Percentiles rank a stretch among this genome's conserved stretches.
phyloP scores from a whole-genome alignment of 805 yeast species.

The Maudiozyma barnettii region DNA sequence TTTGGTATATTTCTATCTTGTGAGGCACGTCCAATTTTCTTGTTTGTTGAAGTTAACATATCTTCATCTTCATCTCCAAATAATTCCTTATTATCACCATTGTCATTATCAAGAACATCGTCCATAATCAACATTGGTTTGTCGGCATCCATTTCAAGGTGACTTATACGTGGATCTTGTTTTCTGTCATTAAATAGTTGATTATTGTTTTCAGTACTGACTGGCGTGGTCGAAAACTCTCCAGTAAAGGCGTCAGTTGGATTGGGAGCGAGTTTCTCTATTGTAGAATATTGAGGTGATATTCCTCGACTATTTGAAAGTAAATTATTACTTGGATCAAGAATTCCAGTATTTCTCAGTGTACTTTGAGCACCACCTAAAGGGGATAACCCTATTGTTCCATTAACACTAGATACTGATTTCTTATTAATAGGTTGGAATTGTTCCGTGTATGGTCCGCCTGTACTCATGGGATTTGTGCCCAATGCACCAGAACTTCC shows the following conservation, averaged over 20 bases:
- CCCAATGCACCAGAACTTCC: conserved; percentile 19
- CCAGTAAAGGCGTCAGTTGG: conserved; percentile 10
- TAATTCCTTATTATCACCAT: conserved; percentile 20
- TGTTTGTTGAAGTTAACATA: conserved; percentile 9
- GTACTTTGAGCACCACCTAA: not conserved
- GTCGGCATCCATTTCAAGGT: conserved; percentile 9
- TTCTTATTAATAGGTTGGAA: conserved; percentile 21
- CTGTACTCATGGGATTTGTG: conserved; percentile 25
- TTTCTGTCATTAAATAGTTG: conserved; percentile 11
- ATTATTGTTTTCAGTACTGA: conserved; percentile 7
- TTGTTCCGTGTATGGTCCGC: conserved; percentile 27
- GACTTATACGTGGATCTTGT: conserved; percentile 10
- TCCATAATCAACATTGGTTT: conserved; percentile 2
- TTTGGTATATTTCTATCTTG: conserved; percentile 25
- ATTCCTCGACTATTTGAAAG: conserved; percentile 2
- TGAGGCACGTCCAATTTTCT: not conserved
- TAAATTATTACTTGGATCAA: not conserved
- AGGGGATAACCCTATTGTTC: not conserved
- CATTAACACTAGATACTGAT: conserved; percentile 1
- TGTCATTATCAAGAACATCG: not conserved
- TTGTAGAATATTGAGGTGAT: conserved; percentile 8
- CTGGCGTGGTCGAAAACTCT: conserved; percentile 15
- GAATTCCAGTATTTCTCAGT: not conserved
- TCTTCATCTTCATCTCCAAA: conserved; percentile 30
- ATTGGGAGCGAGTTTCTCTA: conserved; percentile 6